Conservation (phyloP, 805 yeast species). For the Barnettozyma populi region DNA sequence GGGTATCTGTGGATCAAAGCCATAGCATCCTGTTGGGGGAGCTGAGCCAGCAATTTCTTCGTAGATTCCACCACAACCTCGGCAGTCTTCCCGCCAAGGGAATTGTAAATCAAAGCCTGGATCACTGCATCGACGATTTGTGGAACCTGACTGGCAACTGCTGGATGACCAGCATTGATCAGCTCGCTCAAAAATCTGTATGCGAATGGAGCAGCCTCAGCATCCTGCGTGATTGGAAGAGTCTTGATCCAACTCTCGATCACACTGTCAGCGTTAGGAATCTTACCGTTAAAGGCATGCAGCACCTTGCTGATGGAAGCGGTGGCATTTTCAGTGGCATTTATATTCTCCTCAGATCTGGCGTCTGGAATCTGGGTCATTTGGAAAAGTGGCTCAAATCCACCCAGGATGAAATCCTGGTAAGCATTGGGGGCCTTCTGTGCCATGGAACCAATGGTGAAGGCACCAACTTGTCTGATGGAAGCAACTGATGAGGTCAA, state of each 20-base stretch:
- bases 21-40: conserved; percentile 70
- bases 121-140: conserved; percentile 63
- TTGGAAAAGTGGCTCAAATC: conserved; percentile 71
- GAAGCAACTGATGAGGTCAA: conserved; percentile 61
- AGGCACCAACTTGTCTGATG: conserved; percentile 83
- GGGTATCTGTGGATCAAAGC: conserved; percentile 57
- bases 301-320: conserved; percentile 82
- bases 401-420: conserved; percentile 56
- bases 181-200: conserved; percentile 71
- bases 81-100: conserved; percentile 69
- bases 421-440: conserved; percentile 67
- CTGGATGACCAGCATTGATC: conserved; percentile 61
- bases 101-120: conserved; percentile 64
- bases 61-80: conserved; percentile 56
- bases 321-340: conserved; percentile 82
- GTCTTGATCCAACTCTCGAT: conserved; percentile 73
- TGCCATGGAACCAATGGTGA: conserved; percentile 81
- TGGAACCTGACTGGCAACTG: conserved; percentile 48
- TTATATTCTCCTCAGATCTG: conserved; percentile 74
- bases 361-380: conserved; percentile 76
- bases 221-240: conserved; percentile 79
- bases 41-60: conserved; percentile 53
- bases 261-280: conserved; percentile 59
- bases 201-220: conserved; percentile 81
- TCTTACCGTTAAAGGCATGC: conserved; percentile 50